Evolutionary conservation across 192 early-diverging fungal species (phyloP), one percentile per base, ranked within the genome.

Genomic region (Borealophlyctis nickersoniae): DNA sequence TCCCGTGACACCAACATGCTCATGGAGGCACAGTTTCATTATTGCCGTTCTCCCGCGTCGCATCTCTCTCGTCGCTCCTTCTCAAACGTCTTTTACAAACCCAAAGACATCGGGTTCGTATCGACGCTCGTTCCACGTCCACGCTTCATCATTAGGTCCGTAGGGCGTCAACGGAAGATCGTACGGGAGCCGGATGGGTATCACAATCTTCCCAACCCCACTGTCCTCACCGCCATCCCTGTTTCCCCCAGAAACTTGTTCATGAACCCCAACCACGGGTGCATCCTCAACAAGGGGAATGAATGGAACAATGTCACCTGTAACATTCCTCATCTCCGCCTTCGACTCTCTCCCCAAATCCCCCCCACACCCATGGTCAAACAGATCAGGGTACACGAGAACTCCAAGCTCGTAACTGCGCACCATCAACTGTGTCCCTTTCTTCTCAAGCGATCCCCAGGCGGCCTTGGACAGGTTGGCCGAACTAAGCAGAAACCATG

Each of bases 351-450:
- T 62, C n/a, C 29, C 53, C 53, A 2, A 14, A 2, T 48, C 33
- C 50, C 61, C 28, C 45, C 36, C 11, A 74, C 36, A 72, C 70
- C 77, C 9, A 36, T 71, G 30, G 35, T 88, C 72, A 59, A 76
- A 88, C 19, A 84, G 59, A 19, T 66, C 69, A 2, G 86, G 83
- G 53, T 66, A 74, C 23, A 87, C 51, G 3, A 89, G 68, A 1
- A 89, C 83, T 0, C 87, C 87, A 0, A 89, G 63, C 48, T 89
- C 87, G 67, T 82, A 89, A 49, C 82, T 87, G 16, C 85, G 69
- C 23, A 89, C 80, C 31, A 72, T 67, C n/a, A 88, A 63, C 50
- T 82, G 76, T 3, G 59, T 69, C 24, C 68, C 73, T 22, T 84
- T 78, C 56, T 74, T 73, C 51, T 86, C 70, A 23, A 86, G 57